phyloP scores from a whole-genome alignment of 208 protist species.

The Trypanosoma boissoni region DNA sequence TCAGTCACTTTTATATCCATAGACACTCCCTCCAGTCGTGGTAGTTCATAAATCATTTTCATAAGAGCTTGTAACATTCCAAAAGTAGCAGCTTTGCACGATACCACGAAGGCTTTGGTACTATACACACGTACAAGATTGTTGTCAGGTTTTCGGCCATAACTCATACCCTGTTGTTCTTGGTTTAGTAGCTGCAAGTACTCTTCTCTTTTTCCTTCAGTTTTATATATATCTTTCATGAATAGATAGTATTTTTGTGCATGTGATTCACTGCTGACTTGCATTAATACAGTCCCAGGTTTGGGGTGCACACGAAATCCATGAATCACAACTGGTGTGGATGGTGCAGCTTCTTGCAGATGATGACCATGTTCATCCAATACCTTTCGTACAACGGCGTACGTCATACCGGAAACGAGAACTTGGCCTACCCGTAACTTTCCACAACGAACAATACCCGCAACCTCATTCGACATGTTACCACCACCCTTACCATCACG shows the following conservation, averaged over 20 bases:
- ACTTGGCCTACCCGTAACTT: constrained; percentile 62
- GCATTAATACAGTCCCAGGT: constrained; percentile 77
- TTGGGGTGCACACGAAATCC: constrained; percentile 81
- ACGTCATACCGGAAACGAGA: constrained; percentile 73
- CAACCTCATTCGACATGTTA: constrained; percentile 41
- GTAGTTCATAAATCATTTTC: constrained; percentile 83
- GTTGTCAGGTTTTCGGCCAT: constrained; percentile 85
- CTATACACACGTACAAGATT: constrained; percentile 74
- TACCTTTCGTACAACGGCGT: constrained; percentile 65
- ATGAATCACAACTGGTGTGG: constrained; percentile 70
- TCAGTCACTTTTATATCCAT: constrained; percentile 72
- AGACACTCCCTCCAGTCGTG: constrained; percentile 70
- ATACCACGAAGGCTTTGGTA: constrained; percentile 62
- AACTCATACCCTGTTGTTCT: constrained; percentile 68
- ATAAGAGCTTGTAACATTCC: constrained; percentile 90
- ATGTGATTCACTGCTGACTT: constrained; percentile 84
- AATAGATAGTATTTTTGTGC: constrained; percentile 85
- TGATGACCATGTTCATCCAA: constrained; percentile 60
- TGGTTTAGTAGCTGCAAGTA: constrained; percentile 83
- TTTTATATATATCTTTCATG: constrained; percentile 84
- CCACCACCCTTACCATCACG: constrained; percentile 29
- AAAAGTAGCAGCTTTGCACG: constrained; percentile 85
- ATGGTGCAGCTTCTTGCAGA: constrained; percentile 62
- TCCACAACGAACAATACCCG: constrained; percentile 83
- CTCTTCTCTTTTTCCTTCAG: constrained; percentile 72